Conservation (phyloP, 179 eudicot genomes). For the Beta lomatogona region DNA sequence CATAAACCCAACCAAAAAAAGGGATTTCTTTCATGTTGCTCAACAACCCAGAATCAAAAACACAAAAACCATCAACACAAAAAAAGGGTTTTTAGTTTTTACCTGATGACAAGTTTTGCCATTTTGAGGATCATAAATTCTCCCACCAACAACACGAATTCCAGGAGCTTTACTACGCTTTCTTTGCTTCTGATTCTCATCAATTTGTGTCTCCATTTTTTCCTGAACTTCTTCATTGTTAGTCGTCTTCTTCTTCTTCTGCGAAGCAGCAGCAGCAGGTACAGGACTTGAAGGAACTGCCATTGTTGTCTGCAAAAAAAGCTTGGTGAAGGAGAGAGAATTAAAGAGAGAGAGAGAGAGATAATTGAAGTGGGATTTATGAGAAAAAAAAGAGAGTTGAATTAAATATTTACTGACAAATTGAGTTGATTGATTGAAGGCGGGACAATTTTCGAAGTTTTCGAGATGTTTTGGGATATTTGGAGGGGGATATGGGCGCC, state of each 20-base stretch:
- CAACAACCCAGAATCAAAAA: background rate
- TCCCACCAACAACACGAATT: slow-evolving; percentile 40
- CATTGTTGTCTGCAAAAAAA: slow-evolving; percentile 13
- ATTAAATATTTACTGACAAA: background rate
- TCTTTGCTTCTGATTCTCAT: slow-evolving; percentile 18
- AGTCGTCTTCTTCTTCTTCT: slow-evolving; percentile 13
- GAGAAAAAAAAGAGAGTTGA: background rate
- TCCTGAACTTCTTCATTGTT: background rate
- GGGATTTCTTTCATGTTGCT: background rate
- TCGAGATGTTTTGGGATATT: slow-evolving; percentile 5
- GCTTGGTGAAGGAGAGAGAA: background rate
- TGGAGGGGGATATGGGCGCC: background rate
- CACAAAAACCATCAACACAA: background rate
- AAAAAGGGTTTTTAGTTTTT: background rate
- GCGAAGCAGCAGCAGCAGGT: slow-evolving; percentile 14
- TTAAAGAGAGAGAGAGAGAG: slow-evolving; percentile 2
- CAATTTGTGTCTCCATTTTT: slow-evolving; percentile 10
- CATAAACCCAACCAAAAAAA: too few relatives aligned
- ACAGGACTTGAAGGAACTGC: slow-evolving; percentile 37
- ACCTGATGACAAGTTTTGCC: slow-evolving; percentile 90
- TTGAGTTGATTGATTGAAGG: slow-evolving; percentile 6
- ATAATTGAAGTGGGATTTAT: slow-evolving; percentile 9
- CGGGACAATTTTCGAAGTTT: slow-evolving; percentile 31
- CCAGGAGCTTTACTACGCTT: slow-evolving; percentile 46
- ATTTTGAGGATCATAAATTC: slow-evolving; percentile 56